These are phyloP conservation scores for Dothistroma septosporum DNA, from an alignment of 2,329 filamentous ascomycete genomes.

Conservation along the genomic window DNA sequence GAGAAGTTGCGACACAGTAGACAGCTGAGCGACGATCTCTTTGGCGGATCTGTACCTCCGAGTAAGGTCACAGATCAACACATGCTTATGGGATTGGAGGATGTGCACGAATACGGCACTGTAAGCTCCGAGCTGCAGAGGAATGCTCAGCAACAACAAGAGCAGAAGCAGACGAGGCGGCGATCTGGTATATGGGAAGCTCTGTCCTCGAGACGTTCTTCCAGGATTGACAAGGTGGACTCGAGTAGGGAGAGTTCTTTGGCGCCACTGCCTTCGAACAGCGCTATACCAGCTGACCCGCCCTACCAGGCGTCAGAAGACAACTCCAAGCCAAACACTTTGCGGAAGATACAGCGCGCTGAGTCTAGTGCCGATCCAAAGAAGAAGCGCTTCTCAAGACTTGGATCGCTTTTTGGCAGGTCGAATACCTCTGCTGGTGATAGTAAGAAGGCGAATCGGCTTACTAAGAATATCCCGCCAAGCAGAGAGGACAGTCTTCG, in stretches of 20 bases:
- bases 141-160: conserved; percentile 4
- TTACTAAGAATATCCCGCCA: conserved; percentile 31
- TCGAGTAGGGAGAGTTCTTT: conserved; percentile 9
- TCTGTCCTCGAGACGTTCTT: conserved; percentile 16
- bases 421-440: conserved; percentile 33
- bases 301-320: not conserved
- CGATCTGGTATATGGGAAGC: conserved; percentile 25
- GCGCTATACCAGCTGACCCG: not conserved
- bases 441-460: conserved; percentile 31
- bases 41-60: conserved; percentile 8
- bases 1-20: conserved; percentile 20
- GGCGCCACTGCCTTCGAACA: not conserved
- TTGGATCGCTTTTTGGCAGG: conserved; percentile 44
- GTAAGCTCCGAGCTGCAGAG: not conserved
- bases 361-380: conserved; percentile 27
- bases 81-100: conserved; percentile 16
- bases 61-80: conserved; percentile 20
- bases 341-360: conserved; percentile 33
- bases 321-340: conserved; percentile 13
- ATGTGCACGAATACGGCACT: conserved; percentile 6
- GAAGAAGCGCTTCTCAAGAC: conserved; percentile 45
- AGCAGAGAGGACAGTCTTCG: conserved; percentile 5
- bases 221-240: conserved; percentile 11
- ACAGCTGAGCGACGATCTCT: conserved; percentile 8
- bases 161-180: conserved; percentile 15